Percentiles rank a stretch among this genome's conserved stretches.
phyloP scores from a whole-genome alignment of 129 eudicot species.

The Flaveria trinervia region DNA sequence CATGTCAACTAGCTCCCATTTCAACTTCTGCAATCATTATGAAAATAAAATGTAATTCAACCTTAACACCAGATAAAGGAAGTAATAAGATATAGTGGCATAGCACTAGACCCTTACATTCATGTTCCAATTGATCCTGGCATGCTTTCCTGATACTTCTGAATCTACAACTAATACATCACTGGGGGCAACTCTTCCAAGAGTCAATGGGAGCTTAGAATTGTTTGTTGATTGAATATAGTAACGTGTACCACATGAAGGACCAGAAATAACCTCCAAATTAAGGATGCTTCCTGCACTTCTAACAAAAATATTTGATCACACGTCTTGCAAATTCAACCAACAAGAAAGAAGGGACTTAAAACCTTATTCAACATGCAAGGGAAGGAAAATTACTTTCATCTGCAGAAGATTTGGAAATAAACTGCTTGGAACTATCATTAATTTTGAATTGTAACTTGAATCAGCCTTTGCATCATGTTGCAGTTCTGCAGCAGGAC shows the following conservation, averaged over 20 bases:
- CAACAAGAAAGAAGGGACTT: slow-evolving; percentile 15
- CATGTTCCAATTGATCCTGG: slow-evolving; percentile 73
- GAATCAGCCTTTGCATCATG: slow-evolving; percentile 44
- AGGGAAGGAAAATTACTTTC: slow-evolving; percentile 62
- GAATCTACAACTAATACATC: slow-evolving; percentile 73
- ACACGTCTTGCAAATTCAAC: slow-evolving; percentile 52
- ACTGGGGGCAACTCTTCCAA: slow-evolving; percentile 91
- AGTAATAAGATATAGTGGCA: background rate
- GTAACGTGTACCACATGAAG: slow-evolving; percentile 68
- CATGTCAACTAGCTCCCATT: slow-evolving; percentile 97
- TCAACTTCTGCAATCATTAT: slow-evolving; percentile 60
- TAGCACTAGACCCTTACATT: slow-evolving; percentile 49
- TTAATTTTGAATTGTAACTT: slow-evolving; percentile 38
- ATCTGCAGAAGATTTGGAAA: slow-evolving; percentile 42
- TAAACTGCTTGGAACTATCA: slow-evolving; percentile 32
- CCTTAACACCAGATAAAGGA: slow-evolving; percentile 14
- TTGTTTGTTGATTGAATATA: slow-evolving; percentile 69
- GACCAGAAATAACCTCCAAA: slow-evolving; percentile 91
- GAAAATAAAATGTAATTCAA: slow-evolving; percentile 20
- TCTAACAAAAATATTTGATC: slow-evolving; percentile 71
- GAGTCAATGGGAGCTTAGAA: slow-evolving; percentile 73
- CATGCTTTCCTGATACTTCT: slow-evolving; percentile 98
- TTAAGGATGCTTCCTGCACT: slow-evolving; percentile 92
- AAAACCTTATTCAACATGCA: slow-evolving; percentile 6
- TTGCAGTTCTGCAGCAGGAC: slow-evolving; percentile 51